phyloP scores from a whole-genome alignment of 306 rosid species.

The Quercus gilva region DNA sequence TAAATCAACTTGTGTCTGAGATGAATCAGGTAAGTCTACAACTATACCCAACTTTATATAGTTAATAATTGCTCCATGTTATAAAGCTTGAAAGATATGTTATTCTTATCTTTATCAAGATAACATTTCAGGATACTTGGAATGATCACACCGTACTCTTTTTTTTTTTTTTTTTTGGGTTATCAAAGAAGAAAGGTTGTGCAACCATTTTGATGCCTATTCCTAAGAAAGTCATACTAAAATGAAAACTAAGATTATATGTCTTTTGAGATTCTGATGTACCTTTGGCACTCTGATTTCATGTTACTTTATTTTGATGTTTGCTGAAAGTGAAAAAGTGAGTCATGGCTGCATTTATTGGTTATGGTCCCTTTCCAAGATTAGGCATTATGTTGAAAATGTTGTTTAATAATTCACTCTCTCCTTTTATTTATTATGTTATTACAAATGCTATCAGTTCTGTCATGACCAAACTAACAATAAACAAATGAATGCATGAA shows the following conservation, averaged over 20 bases:
- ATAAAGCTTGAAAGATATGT: neutral
- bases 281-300: neutral
- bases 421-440: too few species aligned
- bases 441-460: too few species aligned
- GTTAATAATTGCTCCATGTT: neutral
- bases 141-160: too few species aligned
- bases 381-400: too few species aligned
- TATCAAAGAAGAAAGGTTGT: neutral
- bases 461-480: too few species aligned
- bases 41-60: constrained; percentile 12
- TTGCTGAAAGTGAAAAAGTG: neutral
- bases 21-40: constrained; percentile 87
- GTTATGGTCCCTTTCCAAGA: neutral
- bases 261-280: neutral
- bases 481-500: too few species aligned
- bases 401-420: too few species aligned
- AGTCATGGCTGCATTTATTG: neutral
- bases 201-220: neutral
- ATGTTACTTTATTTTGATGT: neutral
- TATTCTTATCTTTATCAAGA: neutral
- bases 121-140: neutral
- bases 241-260: neutral
- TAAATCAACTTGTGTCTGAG: constrained; percentile 95
- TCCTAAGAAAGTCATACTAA: neutral
- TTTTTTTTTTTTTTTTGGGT: too few species aligned